These are phyloP conservation scores for Fusarium domesticum DNA, from an alignment of 2,329 filamentous ascomycete genomes.

Conservation along the genomic window DNA sequence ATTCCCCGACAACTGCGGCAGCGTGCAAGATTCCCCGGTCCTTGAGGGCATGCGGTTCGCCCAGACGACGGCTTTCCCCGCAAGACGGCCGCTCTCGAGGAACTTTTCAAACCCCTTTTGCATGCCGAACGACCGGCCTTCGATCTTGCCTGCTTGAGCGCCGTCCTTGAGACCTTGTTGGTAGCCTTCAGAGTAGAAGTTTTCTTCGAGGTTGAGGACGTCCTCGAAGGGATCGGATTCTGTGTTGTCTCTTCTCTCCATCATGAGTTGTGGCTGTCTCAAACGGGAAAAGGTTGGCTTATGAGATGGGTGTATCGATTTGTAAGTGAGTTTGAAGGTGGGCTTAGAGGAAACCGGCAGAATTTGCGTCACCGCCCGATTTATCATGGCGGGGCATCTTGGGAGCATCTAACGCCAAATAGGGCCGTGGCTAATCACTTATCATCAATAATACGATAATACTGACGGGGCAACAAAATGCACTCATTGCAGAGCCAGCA, in stretches of 20 bases:
- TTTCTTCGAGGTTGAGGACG: conserved; percentile 58
- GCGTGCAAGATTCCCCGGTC: conserved; percentile 11
- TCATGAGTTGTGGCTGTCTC: conserved; percentile 2
- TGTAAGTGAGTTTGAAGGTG: conserved; percentile 19
- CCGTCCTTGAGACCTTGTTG: conserved; percentile 73
- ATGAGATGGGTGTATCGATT: conserved; percentile 7
- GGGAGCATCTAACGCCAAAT: not conserved
- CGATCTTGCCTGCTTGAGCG: conserved; percentile 70
- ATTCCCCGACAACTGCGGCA: conserved; percentile 52
- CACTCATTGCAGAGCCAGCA: no score
- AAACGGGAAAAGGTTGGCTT: not conserved
- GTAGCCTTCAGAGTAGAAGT: conserved; percentile 83
- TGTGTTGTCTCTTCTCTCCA: conserved; percentile 23
- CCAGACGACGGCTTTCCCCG: conserved; percentile 82
- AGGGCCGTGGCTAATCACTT: not conserved
- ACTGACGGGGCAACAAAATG: no score
- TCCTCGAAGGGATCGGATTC: conserved; percentile 53
- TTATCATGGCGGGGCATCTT: conserved; percentile 26
- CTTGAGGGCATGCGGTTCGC: conserved; percentile 58
- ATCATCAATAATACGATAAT: no score
- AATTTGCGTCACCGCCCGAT: conserved; percentile 30
- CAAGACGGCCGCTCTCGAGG: conserved; percentile 70
- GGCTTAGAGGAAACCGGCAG: conserved; percentile 22
- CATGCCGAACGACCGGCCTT: conserved; percentile 87
- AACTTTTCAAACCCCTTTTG: conserved; percentile 96